A percentile compares a stretch with the other conserved stretches of the same genome.
Evolutionary conservation across 2,329 filamentous ascomycete genomes (phyloP).

Genomic region (Pseudocercospora cruenta): DNA sequence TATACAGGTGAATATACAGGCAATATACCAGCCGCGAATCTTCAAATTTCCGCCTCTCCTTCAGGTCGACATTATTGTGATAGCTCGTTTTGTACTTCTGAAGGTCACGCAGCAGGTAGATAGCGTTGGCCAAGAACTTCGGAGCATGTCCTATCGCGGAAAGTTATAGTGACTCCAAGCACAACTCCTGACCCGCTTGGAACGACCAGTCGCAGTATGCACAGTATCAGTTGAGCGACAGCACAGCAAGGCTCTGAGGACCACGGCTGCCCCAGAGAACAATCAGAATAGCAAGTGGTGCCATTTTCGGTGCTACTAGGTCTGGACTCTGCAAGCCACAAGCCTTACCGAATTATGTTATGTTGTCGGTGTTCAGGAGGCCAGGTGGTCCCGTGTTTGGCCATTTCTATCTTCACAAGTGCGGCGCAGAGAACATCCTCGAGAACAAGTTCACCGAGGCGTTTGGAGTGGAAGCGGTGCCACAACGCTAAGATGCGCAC

Average conservation of each 20-base stretch:
- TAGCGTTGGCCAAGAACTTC: neutral
- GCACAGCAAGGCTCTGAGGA: neutral
- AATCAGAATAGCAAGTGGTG: neutral
- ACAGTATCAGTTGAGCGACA: constrained; percentile 6
- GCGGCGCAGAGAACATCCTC: neutral
- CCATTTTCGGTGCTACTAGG: neutral
- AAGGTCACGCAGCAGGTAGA: neutral
- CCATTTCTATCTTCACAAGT: no score
- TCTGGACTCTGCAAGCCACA: neutral
- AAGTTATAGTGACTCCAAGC: neutral
- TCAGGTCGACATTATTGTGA: neutral
- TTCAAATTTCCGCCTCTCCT: neutral
- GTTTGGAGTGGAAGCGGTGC: neutral
- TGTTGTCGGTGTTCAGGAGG: neutral
- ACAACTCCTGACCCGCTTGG: constrained; percentile 2
- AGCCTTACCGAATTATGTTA: neutral
- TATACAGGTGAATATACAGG: neutral
- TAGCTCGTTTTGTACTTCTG: neutral
- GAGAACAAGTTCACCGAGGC: neutral
- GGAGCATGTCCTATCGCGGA: neutral
- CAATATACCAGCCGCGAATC: neutral
- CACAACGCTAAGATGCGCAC: neutral
- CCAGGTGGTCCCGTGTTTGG: neutral
- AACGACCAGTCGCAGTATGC: neutral
- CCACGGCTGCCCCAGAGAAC: neutral